Base-by-base conservation (phyloP, 257 asterid genomes). In the Solanum dulcamara region DNA sequence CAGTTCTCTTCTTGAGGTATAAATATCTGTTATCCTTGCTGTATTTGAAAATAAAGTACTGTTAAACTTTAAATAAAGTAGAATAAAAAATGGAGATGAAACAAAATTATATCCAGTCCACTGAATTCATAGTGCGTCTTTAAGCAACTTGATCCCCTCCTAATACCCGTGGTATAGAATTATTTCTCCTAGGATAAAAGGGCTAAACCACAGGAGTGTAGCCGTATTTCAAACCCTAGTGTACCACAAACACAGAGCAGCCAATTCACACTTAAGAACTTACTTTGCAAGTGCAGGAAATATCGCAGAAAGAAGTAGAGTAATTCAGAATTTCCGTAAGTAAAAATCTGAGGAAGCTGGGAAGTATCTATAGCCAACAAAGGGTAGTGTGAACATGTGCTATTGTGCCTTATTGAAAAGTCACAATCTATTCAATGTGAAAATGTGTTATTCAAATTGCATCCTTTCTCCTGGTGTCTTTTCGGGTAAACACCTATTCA, bases 1-100 rank as follows among this genome's bases (percentile, higher is more conserved):
- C 99, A 1, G 99, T 97, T 86, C 94, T 97, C 84, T 97, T 97
- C 90, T 87, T 97, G 85, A 95, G 99, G 99, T 97, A 88, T 60
- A 32, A 33, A 35, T 50, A 7, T 33, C 22, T 64, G 71, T 28
- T 64, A 13, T 13, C 71, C 37, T 64, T 14, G 22, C 30, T 28
- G 20, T 28, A 13, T 28, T 64, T 7, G 71, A 14, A 64, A 28
- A 64, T 64, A 2, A 64, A 24, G 13, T 28, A 13, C 6, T 30
- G 37, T 64, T 28, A 0, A 62, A 62, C 20, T 24, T 26, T 6
- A 62, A 2, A 62, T 62, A 13, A 62, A 62, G 35, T 62, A 62
- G 20, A 62, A 12, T 35, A 35, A 64, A 2, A 28, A 28, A 64
- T 26, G 38, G 37, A 64, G 71, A 28, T 64, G 22, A 28, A 62